Evolutionary conservation across 139 green algal species (phyloP), one percentile per base, ranked within the genome.

Genomic region (Micractinium conductrix): DNA sequence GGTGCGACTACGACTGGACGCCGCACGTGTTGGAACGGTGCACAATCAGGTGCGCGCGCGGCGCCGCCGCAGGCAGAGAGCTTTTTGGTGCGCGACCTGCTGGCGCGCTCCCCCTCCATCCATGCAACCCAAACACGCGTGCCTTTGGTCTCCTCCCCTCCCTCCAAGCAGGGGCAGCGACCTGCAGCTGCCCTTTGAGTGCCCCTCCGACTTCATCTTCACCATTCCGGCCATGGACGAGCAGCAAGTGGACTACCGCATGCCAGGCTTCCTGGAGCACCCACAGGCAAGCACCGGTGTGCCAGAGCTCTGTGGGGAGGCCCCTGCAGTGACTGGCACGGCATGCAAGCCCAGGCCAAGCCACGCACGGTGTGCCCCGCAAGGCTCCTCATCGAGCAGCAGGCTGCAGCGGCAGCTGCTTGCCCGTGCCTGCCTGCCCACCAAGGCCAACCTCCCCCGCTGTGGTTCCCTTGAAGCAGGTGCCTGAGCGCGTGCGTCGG

Each of bases 201-300:
- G 78, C 78, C 78, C 78, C 4, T 35, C 60, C 60, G 78, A 83
- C n/a, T 83, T 75, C 22, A 26, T 83, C 16, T 70, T 83, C n/a
- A 69, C 38, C 40, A 74, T 83, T 30, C 37, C 60, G 0, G 26
- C 37, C 24, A 37, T 83, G 35, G 78, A 83, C 30, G 42, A 62
- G 14, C 14, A 45, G 5, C 26, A n/a, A 21, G 6, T 83, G 8
- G 7, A 45, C 28, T 83, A 75, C 62, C 78, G 78, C 30, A 33
- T 74, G 42, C 37, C 62, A 30, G 42, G 42, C 62, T 83, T 83
- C n/a, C 21, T 83, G 78, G 30, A 74, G 42, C 22, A 43, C 38
- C 78, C 78, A 5, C 43, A 74, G 62, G 60, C 65, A 21, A 22
- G 26, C 4, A n/a, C 42, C 38, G 3, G 17, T 22, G 40, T 10